phyloP scores from a whole-genome alignment of 257 asterid genomes.

The Forsythia viridissima region DNA sequence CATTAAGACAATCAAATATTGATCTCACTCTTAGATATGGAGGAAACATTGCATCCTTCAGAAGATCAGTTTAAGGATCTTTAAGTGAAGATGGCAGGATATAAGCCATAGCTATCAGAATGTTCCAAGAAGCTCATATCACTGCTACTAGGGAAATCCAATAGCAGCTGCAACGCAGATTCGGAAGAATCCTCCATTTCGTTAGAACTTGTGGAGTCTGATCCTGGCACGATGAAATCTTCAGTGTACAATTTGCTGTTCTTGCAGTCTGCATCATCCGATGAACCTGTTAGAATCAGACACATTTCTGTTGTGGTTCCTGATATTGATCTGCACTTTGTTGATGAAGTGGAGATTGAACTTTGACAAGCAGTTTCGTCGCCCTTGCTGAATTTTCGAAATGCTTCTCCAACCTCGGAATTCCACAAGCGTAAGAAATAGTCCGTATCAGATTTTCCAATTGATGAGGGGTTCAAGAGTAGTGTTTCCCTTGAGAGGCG shows the following conservation, averaged over 20 bases:
- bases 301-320: constrained; percentile 44
- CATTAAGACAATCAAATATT: too few relatives aligned
- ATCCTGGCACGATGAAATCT: constrained; percentile 19
- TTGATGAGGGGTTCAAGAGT: constrained; percentile 34
- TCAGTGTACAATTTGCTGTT: constrained; percentile 25
- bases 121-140: constrained; percentile 88
- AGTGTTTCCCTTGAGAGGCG: constrained; percentile 73
- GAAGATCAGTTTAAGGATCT: constrained; percentile 11
- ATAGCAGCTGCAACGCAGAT: constrained; percentile 75
- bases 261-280: constrained; percentile 30
- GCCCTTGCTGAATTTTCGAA: constrained; percentile 40
- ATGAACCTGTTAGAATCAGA: constrained; percentile 20
- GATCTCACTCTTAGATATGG: too few relatives aligned
- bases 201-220: constrained; percentile 47
- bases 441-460: constrained; percentile 42
- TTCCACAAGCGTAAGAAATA: constrained; percentile 76
- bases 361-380: constrained; percentile 30
- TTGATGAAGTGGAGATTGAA: constrained; percentile 40
- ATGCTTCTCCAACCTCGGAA: constrained; percentile 79
- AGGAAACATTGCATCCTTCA: not conserved
- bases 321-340: constrained; percentile 51
- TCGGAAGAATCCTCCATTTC: constrained; percentile 78
- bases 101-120: constrained; percentile 35
- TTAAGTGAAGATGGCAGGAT: constrained; percentile 31
- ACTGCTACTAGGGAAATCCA: constrained; percentile 68